These are phyloP conservation scores for Eucalyptus sp. DNA, from an alignment of 345 rosid species.

Conservation along the genomic window DNA sequence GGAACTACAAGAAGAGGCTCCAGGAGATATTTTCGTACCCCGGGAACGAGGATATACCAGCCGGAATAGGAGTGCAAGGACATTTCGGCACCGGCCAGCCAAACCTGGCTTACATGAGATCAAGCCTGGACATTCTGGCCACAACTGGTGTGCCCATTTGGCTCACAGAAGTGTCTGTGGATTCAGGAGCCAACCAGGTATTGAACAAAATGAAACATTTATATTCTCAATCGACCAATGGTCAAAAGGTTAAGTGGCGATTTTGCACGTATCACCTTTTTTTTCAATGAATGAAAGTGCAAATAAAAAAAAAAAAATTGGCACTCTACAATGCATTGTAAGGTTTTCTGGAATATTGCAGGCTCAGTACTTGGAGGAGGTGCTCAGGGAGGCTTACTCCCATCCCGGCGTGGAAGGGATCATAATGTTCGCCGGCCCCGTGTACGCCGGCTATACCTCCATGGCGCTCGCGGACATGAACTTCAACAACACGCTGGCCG, in stretches of 20 bases:
- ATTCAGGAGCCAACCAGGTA: constrained; percentile 26
- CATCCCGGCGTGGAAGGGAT: constrained; percentile 68
- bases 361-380: constrained; percentile 32
- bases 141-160: constrained; percentile 60
- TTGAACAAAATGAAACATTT: neutral
- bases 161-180: constrained; percentile 63
- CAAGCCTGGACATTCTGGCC: constrained; percentile 48
- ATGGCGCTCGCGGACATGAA: constrained; percentile 30
- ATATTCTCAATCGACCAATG: neutral
- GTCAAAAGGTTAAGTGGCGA: neutral
- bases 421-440: constrained; percentile 56
- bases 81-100: constrained; percentile 44
- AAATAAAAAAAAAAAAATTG: neutral
- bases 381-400: constrained; percentile 54
- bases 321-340: neutral
- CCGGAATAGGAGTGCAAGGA: constrained; percentile 76
- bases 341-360: neutral
- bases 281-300: neutral
- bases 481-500: constrained; percentile 35
- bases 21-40: constrained; percentile 39
- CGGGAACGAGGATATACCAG: constrained; percentile 24
- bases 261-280: neutral
- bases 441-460: constrained; percentile 30
- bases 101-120: constrained; percentile 68
- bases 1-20: constrained; percentile 27